Evolutionary conservation across 2,329 filamentous ascomycete genomes (phyloP).

Genomic region (Xylaria sp.): DNA sequence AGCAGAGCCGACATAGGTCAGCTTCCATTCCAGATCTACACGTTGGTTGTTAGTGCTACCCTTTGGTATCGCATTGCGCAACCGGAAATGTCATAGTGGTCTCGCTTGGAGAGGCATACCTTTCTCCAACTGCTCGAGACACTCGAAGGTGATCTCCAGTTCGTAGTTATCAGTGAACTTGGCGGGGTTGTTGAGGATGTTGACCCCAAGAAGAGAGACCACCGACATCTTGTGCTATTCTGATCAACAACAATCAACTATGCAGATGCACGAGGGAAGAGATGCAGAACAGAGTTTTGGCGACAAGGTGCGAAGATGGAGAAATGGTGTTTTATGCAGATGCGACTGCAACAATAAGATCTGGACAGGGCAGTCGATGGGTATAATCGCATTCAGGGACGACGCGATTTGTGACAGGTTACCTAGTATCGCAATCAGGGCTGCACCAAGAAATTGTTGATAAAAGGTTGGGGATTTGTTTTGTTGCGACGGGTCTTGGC

Average conservation of each 20-base stretch:
- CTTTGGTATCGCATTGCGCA: not conserved
- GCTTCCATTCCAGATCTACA: conserved; percentile 96
- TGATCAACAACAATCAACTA: conserved; percentile 21
- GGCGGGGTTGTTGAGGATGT: conserved; percentile 97
- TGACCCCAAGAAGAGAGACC: conserved; percentile 93
- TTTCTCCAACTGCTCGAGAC: conserved; percentile 92
- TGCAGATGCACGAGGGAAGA: conserved; percentile 3
- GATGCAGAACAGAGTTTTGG: not conserved
- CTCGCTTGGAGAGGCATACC: conserved; percentile 61
- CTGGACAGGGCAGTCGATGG: not conserved
- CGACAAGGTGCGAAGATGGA: not conserved
- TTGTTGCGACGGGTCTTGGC: conserved; percentile 27
- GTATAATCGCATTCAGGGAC: not conserved
- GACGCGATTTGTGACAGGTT: not conserved
- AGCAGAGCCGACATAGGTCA: conserved; percentile 98
- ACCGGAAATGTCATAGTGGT: not conserved
- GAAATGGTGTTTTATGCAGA: not conserved
- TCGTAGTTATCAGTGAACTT: conserved; percentile 92
- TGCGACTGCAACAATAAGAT: not conserved
- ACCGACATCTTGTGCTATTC: conserved; percentile 77
- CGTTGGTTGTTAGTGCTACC: conserved; percentile 27
- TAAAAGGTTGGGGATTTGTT: conserved; percentile 15
- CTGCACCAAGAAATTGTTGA: conserved; percentile 11
- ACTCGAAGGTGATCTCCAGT: conserved; percentile 99
- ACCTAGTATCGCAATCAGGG: conserved; percentile 8